Evolutionary conservation across 495 filamentous ascomycete species (phyloP), one percentile per base, ranked within the genome.

Genomic region (Penicillium odoratum): DNA sequence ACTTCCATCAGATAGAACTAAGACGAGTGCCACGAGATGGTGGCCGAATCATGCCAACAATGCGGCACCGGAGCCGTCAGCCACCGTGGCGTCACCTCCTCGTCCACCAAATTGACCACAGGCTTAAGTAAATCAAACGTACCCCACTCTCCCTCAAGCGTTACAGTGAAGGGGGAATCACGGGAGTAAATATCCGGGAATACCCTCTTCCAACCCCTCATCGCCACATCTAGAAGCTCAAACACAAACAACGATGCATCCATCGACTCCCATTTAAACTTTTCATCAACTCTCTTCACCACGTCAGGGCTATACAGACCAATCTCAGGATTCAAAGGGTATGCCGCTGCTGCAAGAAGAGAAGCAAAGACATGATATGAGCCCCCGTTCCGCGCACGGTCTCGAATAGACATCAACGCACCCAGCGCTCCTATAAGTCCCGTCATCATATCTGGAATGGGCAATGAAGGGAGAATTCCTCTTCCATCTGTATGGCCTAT

Each of bases 361-460:
- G 68, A 69, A 49, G 60, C 66, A 1, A 59, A 28, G 3, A 68
- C 58, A 21, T 61, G 66, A 34, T 71, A 71, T 1, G 68, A 69
- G 21, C 70, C 68, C n/a, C 70, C 64, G 5, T 65, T 52, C 16
- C 46, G 44, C 9, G 68, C 63, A 5, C 70, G 61, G n/a, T 69
- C 66, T 1, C 66, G 48, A 25, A 71, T 21, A 5, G 64, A 84
- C 25, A 78, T 63, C 58, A 87, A 71, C 0, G 82, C 81, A 13
- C 77, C 81, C 38, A 85, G 66, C 8, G 78, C 77, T 11, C 84
- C 84, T 48, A 85, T 72, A 49, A 79, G 66, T 3, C 75, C 88
- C 16, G 86, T 87, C 15, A 81, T 81, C 72, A 90, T 89, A 66
- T 90, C 87, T 25, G 82, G 87, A 69, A 88, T 85, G 13, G 87